Percentiles rank a stretch among this genome's conserved stretches.
Conservation (phyloP, 768 basidiomycete genomes). For the Boletus fagicola region DNA sequence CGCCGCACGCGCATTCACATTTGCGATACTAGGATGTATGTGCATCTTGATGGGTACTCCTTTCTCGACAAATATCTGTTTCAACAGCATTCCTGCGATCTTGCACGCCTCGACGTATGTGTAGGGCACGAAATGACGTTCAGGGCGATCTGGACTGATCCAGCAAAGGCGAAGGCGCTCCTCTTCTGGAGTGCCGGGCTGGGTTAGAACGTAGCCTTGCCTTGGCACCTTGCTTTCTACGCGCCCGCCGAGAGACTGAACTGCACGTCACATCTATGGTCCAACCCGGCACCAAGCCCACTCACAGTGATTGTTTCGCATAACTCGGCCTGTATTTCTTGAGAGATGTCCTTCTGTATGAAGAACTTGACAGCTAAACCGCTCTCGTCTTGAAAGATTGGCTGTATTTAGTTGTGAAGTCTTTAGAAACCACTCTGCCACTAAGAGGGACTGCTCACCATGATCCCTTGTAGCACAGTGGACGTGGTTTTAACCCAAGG, state of each 20-base stretch:
- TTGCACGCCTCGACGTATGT: constrained; percentile 85
- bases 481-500: constrained; percentile 27
- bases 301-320: constrained; percentile 71
- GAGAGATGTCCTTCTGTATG: constrained; percentile 73
- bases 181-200: constrained; percentile 66
- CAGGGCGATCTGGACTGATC: constrained; percentile 65
- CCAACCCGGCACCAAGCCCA: not conserved
- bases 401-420: constrained; percentile 36
- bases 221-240: constrained; percentile 78
- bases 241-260: constrained; percentile 68
- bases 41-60: constrained; percentile 70
- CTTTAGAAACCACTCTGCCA: not conserved
- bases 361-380: constrained; percentile 79
- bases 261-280: constrained; percentile 3
- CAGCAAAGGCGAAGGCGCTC: constrained; percentile 76
- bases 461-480: constrained; percentile 1
- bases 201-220: constrained; percentile 70
- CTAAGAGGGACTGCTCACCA: constrained; percentile 19
- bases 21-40: constrained; percentile 78
- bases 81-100: constrained; percentile 67
- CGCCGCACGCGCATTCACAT: constrained; percentile 66
- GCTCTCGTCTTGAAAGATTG: constrained; percentile 68
- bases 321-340: constrained; percentile 66
- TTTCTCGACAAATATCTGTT: constrained; percentile 72
- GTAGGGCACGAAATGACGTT: constrained; percentile 75